phyloP scores from a whole-genome alignment of 306 rosid species.

The Albizia julibrissin region DNA sequence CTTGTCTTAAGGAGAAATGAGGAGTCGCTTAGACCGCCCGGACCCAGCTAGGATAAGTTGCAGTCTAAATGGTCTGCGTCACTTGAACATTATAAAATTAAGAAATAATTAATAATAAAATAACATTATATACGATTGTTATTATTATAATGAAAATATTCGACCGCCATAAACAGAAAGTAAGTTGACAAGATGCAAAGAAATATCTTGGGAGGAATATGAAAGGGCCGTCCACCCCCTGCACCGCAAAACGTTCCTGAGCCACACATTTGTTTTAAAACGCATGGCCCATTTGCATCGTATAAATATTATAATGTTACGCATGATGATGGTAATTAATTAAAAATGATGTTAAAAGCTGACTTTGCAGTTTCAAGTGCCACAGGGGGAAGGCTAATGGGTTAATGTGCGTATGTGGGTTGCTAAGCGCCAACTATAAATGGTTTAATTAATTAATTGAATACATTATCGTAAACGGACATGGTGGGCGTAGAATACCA shows the following conservation, averaged over 20 bases:
- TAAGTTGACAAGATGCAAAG: background rate
- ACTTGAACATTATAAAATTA: background rate
- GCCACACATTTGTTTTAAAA: slow-evolving; percentile 30
- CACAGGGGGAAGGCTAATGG: background rate
- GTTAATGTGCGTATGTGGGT: background rate
- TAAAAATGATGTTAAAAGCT: background rate
- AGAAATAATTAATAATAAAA: background rate
- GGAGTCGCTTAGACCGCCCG: slow-evolving; percentile 32
- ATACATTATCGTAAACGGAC: background rate
- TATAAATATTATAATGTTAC: slow-evolving; percentile 17
- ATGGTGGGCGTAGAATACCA: background rate
- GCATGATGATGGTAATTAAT: background rate
- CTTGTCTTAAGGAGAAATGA: slow-evolving; percentile 17
- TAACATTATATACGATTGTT: background rate
- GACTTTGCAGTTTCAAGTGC: background rate
- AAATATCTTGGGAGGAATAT: slow-evolving; percentile 37
- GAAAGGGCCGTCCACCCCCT: slow-evolving; percentile 24
- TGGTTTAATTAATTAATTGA: background rate
- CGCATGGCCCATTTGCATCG: background rate
- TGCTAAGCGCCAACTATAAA: background rate
- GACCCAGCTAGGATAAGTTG: slow-evolving; percentile 9
- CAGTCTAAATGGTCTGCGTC: slow-evolving; percentile 6
- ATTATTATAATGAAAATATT: background rate
- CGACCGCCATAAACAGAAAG: slow-evolving; percentile 5
- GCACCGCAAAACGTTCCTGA: slow-evolving; percentile 48